Base-by-base conservation (phyloP, 306 rosid species). In the Cicer cuneatum region DNA sequence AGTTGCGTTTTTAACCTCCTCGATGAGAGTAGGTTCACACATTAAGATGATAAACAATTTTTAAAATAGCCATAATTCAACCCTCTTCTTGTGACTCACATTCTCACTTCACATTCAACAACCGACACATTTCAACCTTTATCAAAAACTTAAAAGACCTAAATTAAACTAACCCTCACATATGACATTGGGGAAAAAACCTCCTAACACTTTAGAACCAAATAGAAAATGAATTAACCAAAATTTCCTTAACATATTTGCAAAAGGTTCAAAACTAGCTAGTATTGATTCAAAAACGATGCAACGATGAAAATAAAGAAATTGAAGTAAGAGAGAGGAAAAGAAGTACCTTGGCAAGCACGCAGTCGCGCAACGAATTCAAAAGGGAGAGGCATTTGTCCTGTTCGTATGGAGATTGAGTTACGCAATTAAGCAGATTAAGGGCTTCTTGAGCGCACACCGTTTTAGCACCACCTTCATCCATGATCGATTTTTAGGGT, bases 401-500 rank as follows among this genome's bases (percentile, higher is more conserved):
- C 81, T 89, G 82, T 43, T 91, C 90, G 77, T 66, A 85, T 0
- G 96, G 77, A 70, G 93, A 81, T 7, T 88, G 81, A 12, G 93
- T 66, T 2, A 91, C 89, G 84, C 98, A 93, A 53, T 93, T 93
- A 54, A 89, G 89, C 57, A 90, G 90, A 82, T 84, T 77, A 6
- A 90, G 84, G 18, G 96, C 90, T 78, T 93, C 97, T 80, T 83
- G 78, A 18, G 85, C 92, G 76, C 98, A 93, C 51, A 83, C 87
- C 0, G 92, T 74, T 76, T 84, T 75, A 38, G 72, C 54, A 45
- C 53, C 43, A 65, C 72, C 35, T 78, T 76, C 62, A 24, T 83
- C 92, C 96, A 87, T 90, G 52, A 2, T 59, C 49, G 15, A 29
- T 13, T 58, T 37, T 72, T 80, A 65, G 79, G 83, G 75, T 87